Conservation (phyloP, 2,329 filamentous ascomycete species). For the Diaporthe aspalathi region DNA sequence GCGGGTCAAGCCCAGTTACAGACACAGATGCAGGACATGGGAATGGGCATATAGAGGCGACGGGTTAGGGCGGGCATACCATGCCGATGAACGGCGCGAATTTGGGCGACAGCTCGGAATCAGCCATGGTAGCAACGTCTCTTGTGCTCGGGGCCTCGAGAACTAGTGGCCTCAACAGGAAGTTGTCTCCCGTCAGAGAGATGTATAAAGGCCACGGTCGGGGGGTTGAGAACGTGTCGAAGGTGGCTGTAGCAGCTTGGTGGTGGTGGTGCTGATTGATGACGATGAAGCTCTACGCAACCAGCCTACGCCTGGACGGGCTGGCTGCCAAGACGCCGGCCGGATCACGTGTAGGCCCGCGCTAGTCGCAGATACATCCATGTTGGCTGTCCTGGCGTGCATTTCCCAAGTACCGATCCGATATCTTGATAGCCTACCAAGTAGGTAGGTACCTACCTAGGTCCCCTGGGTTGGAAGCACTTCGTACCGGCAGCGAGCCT, state of each 20-base stretch:
- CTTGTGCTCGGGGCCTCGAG: not conserved
- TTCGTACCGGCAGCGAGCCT: no score
- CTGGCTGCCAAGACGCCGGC: conserved; percentile 6
- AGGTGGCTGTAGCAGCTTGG: conserved; percentile 36
- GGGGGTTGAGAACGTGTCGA: conserved; percentile 36
- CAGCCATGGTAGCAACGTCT: conserved; percentile 56
- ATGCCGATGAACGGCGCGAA: conserved; percentile 91
- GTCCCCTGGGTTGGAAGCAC: not conserved
- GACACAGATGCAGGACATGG: not conserved
- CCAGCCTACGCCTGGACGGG: conserved; percentile 15
- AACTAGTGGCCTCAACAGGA: not conserved
- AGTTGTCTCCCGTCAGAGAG: not conserved
- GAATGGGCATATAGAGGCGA: not conserved
- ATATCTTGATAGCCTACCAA: no score
- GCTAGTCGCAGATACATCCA: not conserved
- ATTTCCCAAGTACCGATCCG: not conserved
- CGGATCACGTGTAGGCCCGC: conserved; percentile 24
- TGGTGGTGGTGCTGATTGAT: not conserved
- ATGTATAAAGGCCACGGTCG: not conserved
- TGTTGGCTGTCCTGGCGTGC: not conserved
- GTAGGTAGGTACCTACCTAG: not conserved
- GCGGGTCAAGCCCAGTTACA: not conserved
- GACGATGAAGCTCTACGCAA: conserved; percentile 16
- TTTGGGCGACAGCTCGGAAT: conserved; percentile 76
- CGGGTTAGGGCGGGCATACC: conserved; percentile 64